A percentile compares a stretch with the other conserved stretches of the same genome.
These are phyloP conservation scores for Aschersonia sp. DNA, from an alignment of 2,329 filamentous ascomycete genomes.

Conservation along the genomic window DNA sequence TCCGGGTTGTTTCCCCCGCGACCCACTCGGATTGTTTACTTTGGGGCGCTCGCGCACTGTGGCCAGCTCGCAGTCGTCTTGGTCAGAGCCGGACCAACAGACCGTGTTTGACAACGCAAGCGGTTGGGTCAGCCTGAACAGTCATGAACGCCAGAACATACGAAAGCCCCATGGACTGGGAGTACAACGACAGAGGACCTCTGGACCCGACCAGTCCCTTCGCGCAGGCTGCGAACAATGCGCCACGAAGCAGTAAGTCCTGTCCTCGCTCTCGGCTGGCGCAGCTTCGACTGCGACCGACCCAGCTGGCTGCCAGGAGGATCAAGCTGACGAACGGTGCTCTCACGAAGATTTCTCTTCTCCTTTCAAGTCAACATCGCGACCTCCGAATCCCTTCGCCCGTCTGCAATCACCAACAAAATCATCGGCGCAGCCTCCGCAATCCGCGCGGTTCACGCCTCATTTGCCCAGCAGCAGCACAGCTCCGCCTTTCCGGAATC, in stretches of 20 bases:
- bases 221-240: constrained; percentile 31
- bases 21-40: constrained; percentile 18
- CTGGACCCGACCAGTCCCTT: constrained; percentile 49
- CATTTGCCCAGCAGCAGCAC: constrained; percentile 24
- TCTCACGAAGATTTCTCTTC: constrained; percentile 19
- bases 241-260: constrained; percentile 26
- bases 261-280: background rate
- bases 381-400: constrained; percentile 19
- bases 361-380: constrained; percentile 18
- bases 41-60: constrained; percentile 8
- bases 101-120: constrained; percentile 1
- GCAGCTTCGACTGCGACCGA: too few species aligned
- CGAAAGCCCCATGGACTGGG: constrained; percentile 53
- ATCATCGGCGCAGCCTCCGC: constrained; percentile 21
- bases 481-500: constrained; percentile 44
- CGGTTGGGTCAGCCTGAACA: background rate
- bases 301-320: background rate
- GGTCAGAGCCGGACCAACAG: too few species aligned
- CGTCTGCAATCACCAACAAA: constrained; percentile 24
- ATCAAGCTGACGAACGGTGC: background rate
- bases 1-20: background rate
- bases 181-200: constrained; percentile 43
- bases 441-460: constrained; percentile 31
- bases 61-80: constrained; percentile 5
- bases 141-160: constrained; percentile 39